Base-by-base conservation (phyloP, 306 rosid species). In the Vicia sativa region DNA sequence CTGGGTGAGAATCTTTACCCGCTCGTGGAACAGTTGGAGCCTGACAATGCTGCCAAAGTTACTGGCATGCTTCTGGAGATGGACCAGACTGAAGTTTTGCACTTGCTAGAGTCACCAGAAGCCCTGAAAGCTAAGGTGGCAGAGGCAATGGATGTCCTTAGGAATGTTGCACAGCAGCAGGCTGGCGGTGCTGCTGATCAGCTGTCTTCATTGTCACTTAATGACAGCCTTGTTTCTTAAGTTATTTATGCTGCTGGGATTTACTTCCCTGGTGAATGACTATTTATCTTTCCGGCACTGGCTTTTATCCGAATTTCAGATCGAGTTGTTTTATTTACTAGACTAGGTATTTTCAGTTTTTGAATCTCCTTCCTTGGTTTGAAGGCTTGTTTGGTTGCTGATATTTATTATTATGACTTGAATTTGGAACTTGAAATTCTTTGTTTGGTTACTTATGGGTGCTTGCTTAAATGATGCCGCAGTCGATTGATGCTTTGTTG, bases 11-110 rank as follows among this genome's bases (percentile, higher is more conserved):
- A 68, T 76, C 99, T 95, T 2, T 95, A 95, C 80, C 99, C 99
- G 3, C 99, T 87, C 1, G 99, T 95, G 87, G 99, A 95, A 16
- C 99, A 88, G 81, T 81, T 95, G 74, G 99, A 95, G 84, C 86
- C 90, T 14, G 99, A 95, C 15, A 87, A 95, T 60, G 97, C 99
- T 10, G 99, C 99, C 5, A 95, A 95, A 81, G 99, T 95, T 25
- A 95, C 99, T 1, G 99, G 99, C 65, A 95, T 95, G 99, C 99
- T 95, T 67, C 80, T 95, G 77, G 99, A 95, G 88, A 95, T 95
- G 99, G 99, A 95, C 80, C 99, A 95, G 77, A 81, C 99, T 41
- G 99, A 95, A 80, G 99, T 95, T 66, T 68, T 95, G 77, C 99
- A 95, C 80, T 78, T 95, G 83, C 99, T 95, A 0, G 99, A 95